A percentile compares a stretch with the other conserved stretches of the same genome.
Evolutionary conservation across 768 basidiomycete genomes (phyloP).

Genomic region (Kwoniella sp.): DNA sequence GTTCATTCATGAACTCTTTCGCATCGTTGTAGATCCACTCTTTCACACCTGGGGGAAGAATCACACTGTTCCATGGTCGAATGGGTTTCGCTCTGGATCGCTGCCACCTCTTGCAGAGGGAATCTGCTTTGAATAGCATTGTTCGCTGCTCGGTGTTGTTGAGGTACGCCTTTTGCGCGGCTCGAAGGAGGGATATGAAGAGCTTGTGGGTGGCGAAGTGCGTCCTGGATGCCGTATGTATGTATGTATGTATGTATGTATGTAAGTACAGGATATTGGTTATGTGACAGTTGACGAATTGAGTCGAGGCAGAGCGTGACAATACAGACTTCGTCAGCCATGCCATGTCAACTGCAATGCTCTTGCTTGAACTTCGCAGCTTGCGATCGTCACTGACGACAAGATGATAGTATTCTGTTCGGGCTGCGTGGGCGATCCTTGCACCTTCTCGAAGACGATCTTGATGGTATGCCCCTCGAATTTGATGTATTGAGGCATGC

Average conservation of each 20-base stretch:
- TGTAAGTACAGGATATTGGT: not conserved
- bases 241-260: not conserved
- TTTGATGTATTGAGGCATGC: constrained; percentile 5
- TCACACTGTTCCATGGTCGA: constrained; percentile 30
- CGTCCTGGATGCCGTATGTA: not conserved
- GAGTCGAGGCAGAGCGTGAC: too few relatives aligned
- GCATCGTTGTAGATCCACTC: constrained; percentile 30
- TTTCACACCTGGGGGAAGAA: constrained; percentile 29
- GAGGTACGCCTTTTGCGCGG: not conserved
- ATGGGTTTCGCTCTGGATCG: constrained; percentile 6
- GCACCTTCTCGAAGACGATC: not conserved
- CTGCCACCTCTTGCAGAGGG: not conserved
- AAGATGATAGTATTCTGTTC: constrained; percentile 4
- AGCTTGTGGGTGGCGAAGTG: constrained; percentile 15
- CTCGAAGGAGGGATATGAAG: constrained; percentile 9
- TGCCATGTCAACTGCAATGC: too few relatives aligned
- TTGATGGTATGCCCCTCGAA: constrained; percentile 6
- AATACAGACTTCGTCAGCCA: too few relatives aligned
- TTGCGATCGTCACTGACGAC: constrained; percentile 5
- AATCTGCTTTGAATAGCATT: too few relatives aligned
- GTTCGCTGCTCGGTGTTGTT: not conserved
- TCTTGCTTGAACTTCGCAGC: too few relatives aligned
- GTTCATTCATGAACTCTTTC: constrained; percentile 26
- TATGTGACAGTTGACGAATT: too few relatives aligned
- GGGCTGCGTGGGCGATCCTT: not conserved